Percentiles rank a stretch among this genome's conserved stretches.
Conservation (phyloP, 2,329 filamentous ascomycete species). For the Zalaria sp. region DNA sequence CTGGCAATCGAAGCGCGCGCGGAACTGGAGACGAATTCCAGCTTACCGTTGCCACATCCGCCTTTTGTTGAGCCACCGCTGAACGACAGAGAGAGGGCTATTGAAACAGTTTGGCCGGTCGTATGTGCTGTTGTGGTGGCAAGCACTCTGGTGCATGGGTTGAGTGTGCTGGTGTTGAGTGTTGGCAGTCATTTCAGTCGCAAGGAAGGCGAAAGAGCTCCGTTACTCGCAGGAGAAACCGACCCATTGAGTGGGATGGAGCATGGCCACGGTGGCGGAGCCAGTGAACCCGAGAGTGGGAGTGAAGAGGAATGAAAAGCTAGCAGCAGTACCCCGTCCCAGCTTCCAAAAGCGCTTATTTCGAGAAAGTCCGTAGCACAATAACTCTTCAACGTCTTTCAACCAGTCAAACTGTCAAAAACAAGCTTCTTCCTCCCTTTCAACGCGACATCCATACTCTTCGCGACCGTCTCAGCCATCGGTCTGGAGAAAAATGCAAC, state of each 20-base stretch:
- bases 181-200: constrained; percentile 33
- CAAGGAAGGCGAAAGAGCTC: constrained; percentile 31
- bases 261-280: constrained; percentile 26
- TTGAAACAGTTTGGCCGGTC: constrained; percentile 38
- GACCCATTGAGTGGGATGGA: constrained; percentile 37
- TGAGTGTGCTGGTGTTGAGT: constrained; percentile 37
- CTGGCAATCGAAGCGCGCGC: constrained; percentile 41
- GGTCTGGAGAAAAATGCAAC: constrained; percentile 38
- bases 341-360: too few species aligned
- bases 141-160: constrained; percentile 39
- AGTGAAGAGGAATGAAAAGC: constrained; percentile 6
- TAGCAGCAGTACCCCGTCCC: too few species aligned
- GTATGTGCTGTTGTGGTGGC: constrained; percentile 41
- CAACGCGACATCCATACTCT: constrained; percentile 9
- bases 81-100: constrained; percentile 20
- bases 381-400: too few species aligned
- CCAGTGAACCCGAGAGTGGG: constrained; percentile 14
- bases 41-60: constrained; percentile 29
- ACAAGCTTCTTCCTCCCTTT: constrained; percentile 6
- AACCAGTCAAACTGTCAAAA: constrained; percentile 1
- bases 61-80: constrained; percentile 20
- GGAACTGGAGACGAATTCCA: constrained; percentile 35
- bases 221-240: constrained; percentile 34
- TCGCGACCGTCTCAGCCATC: constrained; percentile 17
- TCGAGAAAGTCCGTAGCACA: too few species aligned